Evolutionary conservation across 345 rosid genomes (phyloP).

Genomic region (Aurinia saxatilis): DNA sequence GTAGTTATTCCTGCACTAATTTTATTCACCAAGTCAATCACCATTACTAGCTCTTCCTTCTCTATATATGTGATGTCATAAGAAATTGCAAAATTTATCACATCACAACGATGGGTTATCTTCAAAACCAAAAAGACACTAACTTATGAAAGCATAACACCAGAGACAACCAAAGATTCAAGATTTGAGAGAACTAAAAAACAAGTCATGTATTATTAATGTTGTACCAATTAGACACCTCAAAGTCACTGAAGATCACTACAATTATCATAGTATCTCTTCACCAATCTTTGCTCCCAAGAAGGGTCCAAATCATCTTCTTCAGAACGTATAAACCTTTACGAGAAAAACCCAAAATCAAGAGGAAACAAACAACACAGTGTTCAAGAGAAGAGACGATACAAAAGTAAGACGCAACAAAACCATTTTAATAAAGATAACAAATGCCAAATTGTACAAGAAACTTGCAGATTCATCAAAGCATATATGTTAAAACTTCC

Average conservation of each 20-base stretch:
- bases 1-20: conserved; percentile 71
- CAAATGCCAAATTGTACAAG: background rate
- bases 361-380: too few species aligned
- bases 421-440: too few species aligned
- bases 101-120: too few species aligned
- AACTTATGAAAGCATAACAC: too few species aligned
- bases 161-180: too few species aligned
- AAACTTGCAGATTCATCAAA: conserved; percentile 1
- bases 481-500: background rate
- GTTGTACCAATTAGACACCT: too few species aligned
- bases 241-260: too few species aligned
- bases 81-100: background rate
- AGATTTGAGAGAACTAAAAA: too few species aligned
- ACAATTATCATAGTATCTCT: conserved; percentile 89
- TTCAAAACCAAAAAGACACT: too few species aligned
- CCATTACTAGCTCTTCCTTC: background rate
- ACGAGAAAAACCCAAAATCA: background rate
- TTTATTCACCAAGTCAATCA: conserved; percentile 6
- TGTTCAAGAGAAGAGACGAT: too few species aligned
- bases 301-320: conserved; percentile 84
- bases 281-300: conserved; percentile 95
- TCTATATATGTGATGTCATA: background rate
- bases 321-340: conserved; percentile 84
- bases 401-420: too few species aligned
- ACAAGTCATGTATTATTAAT: too few species aligned